Evolutionary conservation across 2,329 filamentous ascomycete species (phyloP).

Genomic region (Penicillium sp.): DNA sequence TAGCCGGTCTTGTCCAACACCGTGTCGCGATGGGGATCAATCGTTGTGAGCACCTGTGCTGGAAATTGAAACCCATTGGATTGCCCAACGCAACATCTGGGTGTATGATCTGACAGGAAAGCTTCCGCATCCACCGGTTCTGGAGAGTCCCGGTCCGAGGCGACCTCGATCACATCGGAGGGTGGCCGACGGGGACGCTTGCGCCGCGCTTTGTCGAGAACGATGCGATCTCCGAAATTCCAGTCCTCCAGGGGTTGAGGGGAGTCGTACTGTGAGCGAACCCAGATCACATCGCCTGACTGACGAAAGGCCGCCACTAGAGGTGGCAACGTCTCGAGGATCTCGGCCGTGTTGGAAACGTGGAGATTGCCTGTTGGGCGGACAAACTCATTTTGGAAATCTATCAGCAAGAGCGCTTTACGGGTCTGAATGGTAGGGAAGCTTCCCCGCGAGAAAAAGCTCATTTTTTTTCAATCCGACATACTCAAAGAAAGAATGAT

Average conservation of each 20-base stretch:
- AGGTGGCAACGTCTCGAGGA: slow-evolving; percentile 60
- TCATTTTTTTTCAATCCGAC: slow-evolving; percentile 25
- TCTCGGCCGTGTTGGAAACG: slow-evolving; percentile 57
- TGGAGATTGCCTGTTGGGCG: slow-evolving; percentile 61
- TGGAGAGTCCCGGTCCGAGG: slow-evolving; percentile 15
- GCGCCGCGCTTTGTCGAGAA: slow-evolving; percentile 26
- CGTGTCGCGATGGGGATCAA: slow-evolving; percentile 48
- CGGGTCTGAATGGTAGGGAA: slow-evolving; percentile 51
- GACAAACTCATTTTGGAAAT: slow-evolving; percentile 88
- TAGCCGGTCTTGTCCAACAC: slow-evolving; percentile 69
- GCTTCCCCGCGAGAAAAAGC: slow-evolving; percentile 25
- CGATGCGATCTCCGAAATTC: slow-evolving; percentile 43
- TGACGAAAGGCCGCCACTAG: slow-evolving; percentile 69
- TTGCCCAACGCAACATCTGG: slow-evolving; percentile 37
- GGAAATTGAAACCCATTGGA: slow-evolving; percentile 46
- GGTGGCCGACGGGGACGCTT: slow-evolving; percentile 5
- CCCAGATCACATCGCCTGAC: slow-evolving; percentile 73
- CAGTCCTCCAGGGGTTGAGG: slow-evolving; percentile 52
- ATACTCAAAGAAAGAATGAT: slow-evolving; percentile 10
- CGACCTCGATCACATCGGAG: slow-evolving; percentile 18
- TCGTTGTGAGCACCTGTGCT: slow-evolving; percentile 44
- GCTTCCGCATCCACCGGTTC: slow-evolving; percentile 37
- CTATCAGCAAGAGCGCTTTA: slow-evolving; percentile 72
- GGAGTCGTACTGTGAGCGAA: slow-evolving; percentile 67
- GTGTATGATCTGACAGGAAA: slow-evolving; percentile 33